Evolutionary conservation across 768 basidiomycete species (phyloP), one percentile per base, ranked within the genome.

Genomic region (Pholiota molesta): DNA sequence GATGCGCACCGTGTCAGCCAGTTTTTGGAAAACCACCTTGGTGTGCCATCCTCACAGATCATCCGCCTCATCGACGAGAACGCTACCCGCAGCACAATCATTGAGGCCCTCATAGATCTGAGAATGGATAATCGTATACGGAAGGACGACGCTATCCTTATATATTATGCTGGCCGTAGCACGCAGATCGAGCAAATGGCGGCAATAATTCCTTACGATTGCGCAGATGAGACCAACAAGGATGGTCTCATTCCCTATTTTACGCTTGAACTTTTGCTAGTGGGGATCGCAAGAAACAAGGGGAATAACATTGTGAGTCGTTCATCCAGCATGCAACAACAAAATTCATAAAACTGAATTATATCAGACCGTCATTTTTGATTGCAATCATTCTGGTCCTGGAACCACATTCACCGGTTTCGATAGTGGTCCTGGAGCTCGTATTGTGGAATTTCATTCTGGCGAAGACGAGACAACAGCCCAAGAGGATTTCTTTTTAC

Each of bases 301-400:
- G 87, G 87, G 16, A 76, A 88, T 69, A 87, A 88, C 63, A 82
- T 88, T 31, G 59, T 63, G 28, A 57, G 59, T 55, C 9, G 13
- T 59, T 17, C 17, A 4, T 42, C 17, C n/a, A 17, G 39, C 39
- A 17, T 17, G 29, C 11, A 40, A 13, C 11, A 2, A 42, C 10
- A 42, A 2, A 19, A 42, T 42, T 42, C 8, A 42, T 42, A n/a
- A n/a, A n/a, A n/a, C n/a, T 42, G 16, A 42, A 29, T 16, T 31
- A 29, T n/a, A 21, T 23, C 13, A 35, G 35, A 35, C 35, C 10
- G 35, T 35, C 35, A 35, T 35, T 5, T 35, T 35, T 10, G 35
- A 35, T 10, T 35, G 35, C 13, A 8, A 8, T 35, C 2, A 35
- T 35, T 5, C 5, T 35, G 35, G 5, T 13, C 35, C 35, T 5